A percentile compares a stretch with the other conserved stretches of the same genome.
phyloP scores from a whole-genome alignment of 2,329 filamentous ascomycete genomes.

The Epicoccum nigrum region DNA sequence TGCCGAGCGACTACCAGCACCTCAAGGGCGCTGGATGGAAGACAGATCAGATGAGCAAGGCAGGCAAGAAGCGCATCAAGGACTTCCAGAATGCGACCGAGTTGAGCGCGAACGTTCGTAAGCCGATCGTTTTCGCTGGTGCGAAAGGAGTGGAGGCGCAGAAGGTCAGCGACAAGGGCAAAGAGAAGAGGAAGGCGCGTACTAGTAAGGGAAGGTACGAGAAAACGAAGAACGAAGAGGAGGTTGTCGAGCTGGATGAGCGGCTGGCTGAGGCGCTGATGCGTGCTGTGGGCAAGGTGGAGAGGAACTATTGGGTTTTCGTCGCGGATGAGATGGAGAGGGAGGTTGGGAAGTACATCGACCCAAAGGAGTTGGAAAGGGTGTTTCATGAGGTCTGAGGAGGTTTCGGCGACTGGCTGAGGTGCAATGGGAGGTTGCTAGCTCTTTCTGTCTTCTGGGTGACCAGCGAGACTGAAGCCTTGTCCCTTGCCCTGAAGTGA shows the following conservation, averaged over 20 bases:
- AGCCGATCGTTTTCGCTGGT: background rate
- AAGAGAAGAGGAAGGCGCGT: constrained; percentile 4
- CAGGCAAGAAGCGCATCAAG: constrained; percentile 32
- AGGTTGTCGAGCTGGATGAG: constrained; percentile 5
- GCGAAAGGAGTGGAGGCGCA: background rate
- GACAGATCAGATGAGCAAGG: constrained; percentile 15
- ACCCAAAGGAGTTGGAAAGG: constrained; percentile 24
- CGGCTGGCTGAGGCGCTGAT: constrained; percentile 27
- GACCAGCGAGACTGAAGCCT: no score
- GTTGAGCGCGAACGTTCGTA: constrained; percentile 31
- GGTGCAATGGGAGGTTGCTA: no score
- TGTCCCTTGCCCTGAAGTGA: no score
- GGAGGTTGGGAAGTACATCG: constrained; percentile 29
- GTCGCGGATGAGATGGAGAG: constrained; percentile 44
- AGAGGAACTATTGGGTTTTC: constrained; percentile 39
- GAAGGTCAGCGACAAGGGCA: no score
- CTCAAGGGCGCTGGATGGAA: constrained; percentile 28
- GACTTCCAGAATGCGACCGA: constrained; percentile 29
- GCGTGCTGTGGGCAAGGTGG: constrained; percentile 35
- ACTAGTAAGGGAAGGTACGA: background rate
- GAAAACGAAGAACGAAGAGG: background rate
- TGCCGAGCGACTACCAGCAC: constrained; percentile 43
- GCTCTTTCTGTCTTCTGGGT: no score
- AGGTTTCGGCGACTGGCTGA: background rate
- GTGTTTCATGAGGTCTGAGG: constrained; percentile 18